phyloP scores from a whole-genome alignment of 179 eudicot species.

The Beta lomatogona region DNA sequence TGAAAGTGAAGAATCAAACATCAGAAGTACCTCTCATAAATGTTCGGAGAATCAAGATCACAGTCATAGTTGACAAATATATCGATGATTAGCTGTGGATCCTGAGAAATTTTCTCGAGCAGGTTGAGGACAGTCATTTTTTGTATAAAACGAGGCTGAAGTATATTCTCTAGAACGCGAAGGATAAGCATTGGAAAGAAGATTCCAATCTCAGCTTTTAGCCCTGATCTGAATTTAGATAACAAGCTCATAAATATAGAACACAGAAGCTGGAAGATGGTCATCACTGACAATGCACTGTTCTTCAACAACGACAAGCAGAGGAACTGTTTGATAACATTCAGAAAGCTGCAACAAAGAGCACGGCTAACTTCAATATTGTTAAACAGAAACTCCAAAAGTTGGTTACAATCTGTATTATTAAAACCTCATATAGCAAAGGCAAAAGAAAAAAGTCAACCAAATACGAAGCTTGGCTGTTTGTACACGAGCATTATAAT shows the following conservation, averaged over 20 bases:
- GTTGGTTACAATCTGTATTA: not conserved
- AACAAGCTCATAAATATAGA: slow-evolving; percentile 79
- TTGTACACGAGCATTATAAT: not conserved
- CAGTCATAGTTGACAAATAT: slow-evolving; percentile 96
- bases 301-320: slow-evolving; percentile 92
- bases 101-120: slow-evolving; percentile 86
- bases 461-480: not conserved
- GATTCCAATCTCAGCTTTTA: slow-evolving; percentile 92
- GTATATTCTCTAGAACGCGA: slow-evolving; percentile 92
- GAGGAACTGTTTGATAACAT: slow-evolving; percentile 78
- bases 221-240: slow-evolving; percentile 75
- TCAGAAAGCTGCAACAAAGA: slow-evolving; percentile 72
- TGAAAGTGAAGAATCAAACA: slow-evolving; percentile 15
- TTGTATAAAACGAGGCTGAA: slow-evolving; percentile 94
- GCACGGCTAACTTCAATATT: slow-evolving; percentile 15
- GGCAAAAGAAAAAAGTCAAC: not conserved
- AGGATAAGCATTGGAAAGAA: slow-evolving; percentile 96
- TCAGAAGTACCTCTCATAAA: slow-evolving; percentile 81
- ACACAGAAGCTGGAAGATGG: slow-evolving; percentile 89
- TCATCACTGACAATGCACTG: slow-evolving; percentile 95
- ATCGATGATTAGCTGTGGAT: slow-evolving; percentile 80
- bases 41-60: slow-evolving; percentile 94
- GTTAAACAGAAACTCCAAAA: not conserved
- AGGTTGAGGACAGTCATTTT: slow-evolving; percentile 95
- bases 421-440: not conserved